These are phyloP conservation scores for Globisporangium yorkense DNA, from an alignment of 352 stramenopile genomes.

Conservation along the genomic window DNA sequence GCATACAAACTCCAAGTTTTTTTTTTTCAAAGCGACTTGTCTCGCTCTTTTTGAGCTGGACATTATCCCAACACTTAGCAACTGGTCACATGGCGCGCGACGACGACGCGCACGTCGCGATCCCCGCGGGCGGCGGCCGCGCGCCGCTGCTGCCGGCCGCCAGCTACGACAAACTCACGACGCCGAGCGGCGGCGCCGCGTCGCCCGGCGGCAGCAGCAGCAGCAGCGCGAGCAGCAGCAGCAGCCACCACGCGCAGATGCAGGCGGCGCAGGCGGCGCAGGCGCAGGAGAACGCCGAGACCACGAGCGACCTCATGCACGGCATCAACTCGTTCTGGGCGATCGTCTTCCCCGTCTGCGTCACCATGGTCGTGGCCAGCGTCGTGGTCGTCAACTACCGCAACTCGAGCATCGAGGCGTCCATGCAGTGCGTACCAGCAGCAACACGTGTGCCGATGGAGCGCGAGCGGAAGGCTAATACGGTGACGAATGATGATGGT, in stretches of 20 bases:
- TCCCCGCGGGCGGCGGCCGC: conserved; percentile 32
- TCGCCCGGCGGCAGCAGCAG: conserved; percentile 7
- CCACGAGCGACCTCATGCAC: conserved; percentile 75
- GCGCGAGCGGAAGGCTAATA: too few species aligned
- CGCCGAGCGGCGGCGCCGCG: conserved; percentile 26
- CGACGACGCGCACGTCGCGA: conserved; percentile 16
- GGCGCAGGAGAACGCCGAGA: conserved; percentile 19
- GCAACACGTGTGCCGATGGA: neutral
- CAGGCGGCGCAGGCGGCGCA: conserved; percentile 14
- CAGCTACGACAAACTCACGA: conserved; percentile 60
- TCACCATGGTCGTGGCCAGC: conserved; percentile 81
- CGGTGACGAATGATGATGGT: neutral
- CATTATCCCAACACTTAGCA: neutral
- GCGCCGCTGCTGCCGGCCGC: conserved; percentile 21
- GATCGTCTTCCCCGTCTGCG: conserved; percentile 72
- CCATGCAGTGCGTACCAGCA: conserved; percentile 52
- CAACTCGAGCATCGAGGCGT: conserved; percentile 63
- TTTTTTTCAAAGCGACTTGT: neutral
- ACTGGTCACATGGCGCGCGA: neutral
- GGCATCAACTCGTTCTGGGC: conserved; percentile 87
- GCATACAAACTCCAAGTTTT: neutral
- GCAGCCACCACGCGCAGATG: conserved; percentile 10
- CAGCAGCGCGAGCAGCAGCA: conserved; percentile 7
- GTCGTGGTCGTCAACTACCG: conserved; percentile 83
- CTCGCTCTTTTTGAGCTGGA: too few species aligned